Conservation (phyloP, 495 filamentous ascomycete species). For the Tuber borchii region DNA sequence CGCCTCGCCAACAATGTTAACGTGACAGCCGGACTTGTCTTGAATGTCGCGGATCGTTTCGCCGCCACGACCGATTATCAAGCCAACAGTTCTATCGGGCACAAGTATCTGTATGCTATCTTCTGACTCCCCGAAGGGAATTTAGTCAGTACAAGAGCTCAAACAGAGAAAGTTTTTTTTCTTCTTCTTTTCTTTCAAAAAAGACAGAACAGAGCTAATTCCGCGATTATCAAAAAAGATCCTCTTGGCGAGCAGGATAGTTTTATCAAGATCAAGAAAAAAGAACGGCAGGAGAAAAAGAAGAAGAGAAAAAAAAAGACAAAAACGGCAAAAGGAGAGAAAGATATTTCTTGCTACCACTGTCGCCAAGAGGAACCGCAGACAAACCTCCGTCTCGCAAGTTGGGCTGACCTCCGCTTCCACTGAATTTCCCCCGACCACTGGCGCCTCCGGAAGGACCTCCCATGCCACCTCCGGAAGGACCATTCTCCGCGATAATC, state of each 20-base stretch:
- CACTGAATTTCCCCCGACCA: conserved; percentile 27
- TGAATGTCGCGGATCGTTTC: conserved; percentile 87
- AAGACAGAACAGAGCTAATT: not conserved
- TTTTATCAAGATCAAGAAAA: conserved; percentile 5
- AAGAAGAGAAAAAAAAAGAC: not conserved
- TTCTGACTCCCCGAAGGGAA: conserved; percentile 52
- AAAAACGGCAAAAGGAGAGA: conserved; percentile 32
- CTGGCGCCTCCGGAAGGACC: conserved; percentile 38
- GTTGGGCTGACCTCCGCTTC: conserved; percentile 34
- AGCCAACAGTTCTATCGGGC: conserved; percentile 76
- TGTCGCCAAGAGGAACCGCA: conserved; percentile 35
- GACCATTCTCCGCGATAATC: conserved; percentile 69
- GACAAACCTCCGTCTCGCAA: conserved; percentile 44
- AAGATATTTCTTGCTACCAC: conserved; percentile 35
- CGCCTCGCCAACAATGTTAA: conserved; percentile 80
- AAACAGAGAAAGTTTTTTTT: not conserved
- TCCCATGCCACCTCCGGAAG: conserved; percentile 51
- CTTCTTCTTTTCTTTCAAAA: not conserved
- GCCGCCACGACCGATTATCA: conserved; percentile 77
- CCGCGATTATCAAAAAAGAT: conserved; percentile 6
- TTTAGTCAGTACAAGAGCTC: conserved; percentile 17
- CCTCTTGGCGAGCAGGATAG: conserved; percentile 1
- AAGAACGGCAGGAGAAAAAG: not conserved
- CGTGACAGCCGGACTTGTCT: conserved; percentile 75
- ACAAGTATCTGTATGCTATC: conserved; percentile 78